phyloP scores from a whole-genome alignment of 2,329 filamentous ascomycete genomes.

The Aspergillus sp. region DNA sequence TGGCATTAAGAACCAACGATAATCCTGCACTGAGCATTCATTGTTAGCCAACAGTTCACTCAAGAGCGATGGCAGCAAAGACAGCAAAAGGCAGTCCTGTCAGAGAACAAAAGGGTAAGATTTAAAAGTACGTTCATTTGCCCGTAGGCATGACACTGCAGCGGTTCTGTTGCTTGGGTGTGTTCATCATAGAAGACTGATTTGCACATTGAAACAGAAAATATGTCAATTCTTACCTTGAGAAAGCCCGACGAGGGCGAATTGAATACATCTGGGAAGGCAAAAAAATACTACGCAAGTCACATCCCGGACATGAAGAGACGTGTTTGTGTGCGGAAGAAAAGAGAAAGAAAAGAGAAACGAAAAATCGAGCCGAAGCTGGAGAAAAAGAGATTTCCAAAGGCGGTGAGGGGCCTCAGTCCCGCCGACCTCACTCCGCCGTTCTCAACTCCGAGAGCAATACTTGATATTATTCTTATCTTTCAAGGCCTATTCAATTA shows the following conservation, averaged over 20 bases:
- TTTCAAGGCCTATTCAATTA: background rate
- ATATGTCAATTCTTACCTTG: slow-evolving; percentile 28
- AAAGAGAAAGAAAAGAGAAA: slow-evolving; percentile 5
- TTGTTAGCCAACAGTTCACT: slow-evolving; percentile 15
- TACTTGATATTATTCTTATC: background rate
- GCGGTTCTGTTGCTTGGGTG: slow-evolving; percentile 52
- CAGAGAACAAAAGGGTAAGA: slow-evolving; percentile 18
- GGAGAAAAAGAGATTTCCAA: slow-evolving; percentile 11
- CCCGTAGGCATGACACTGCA: slow-evolving; percentile 52
- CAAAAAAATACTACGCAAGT: slow-evolving; percentile 9
- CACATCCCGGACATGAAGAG: slow-evolving; percentile 16
- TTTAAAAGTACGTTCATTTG: slow-evolving; percentile 32
- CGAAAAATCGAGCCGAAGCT: slow-evolving; percentile 6
- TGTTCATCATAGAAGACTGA: slow-evolving; percentile 37
- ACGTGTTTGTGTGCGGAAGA: background rate
- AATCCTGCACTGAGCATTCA: slow-evolving; percentile 19
- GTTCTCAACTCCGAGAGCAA: background rate
- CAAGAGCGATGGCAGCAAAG: background rate
- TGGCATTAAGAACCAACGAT: slow-evolving; percentile 4
- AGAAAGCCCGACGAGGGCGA: slow-evolving; percentile 29
- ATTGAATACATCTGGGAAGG: slow-evolving; percentile 34
- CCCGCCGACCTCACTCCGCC: background rate
- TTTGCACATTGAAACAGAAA: slow-evolving; percentile 3
- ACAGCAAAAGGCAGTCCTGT: slow-evolving; percentile 1
- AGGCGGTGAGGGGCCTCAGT: slow-evolving; percentile 9